Evolutionary conservation across 176 grass and related monocot species (phyloP).

Genomic region (Urochloa ruziziensis): DNA sequence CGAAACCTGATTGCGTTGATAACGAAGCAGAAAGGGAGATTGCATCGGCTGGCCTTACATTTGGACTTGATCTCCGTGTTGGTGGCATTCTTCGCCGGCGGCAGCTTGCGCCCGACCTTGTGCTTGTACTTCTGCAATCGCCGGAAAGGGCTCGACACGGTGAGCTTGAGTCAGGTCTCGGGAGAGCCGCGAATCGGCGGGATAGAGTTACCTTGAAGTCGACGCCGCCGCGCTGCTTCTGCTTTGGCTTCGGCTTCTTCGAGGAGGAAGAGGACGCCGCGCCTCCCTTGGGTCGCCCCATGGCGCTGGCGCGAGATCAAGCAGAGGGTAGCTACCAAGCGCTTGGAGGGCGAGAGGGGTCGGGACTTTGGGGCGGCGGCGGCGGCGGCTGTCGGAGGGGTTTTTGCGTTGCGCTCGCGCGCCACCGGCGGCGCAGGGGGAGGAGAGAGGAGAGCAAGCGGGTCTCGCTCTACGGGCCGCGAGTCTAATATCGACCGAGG

Average conservation of each 20-base stretch:
- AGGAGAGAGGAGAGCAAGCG: neutral
- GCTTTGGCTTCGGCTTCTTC: conserved; percentile 50
- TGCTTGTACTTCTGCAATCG: conserved; percentile 75
- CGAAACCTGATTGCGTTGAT: neutral
- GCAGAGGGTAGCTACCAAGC: neutral
- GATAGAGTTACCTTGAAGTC: conserved; percentile 58
- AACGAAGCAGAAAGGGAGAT: neutral
- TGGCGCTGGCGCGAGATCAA: neutral
- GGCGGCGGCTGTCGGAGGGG: neutral
- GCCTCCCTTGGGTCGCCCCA: conserved; percentile 43
- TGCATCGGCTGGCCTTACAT: conserved; percentile 29
- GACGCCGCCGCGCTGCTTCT: conserved; percentile 58
- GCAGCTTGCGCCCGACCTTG: conserved; percentile 86
- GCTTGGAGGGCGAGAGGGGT: neutral
- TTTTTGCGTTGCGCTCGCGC: neutral
- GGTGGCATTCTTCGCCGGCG: conserved; percentile 87
- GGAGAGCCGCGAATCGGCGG: neutral
- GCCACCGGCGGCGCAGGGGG: neutral
- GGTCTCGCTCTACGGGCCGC: neutral
- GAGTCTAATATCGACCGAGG: neutral
- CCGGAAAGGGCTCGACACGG: neutral
- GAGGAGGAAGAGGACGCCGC: conserved; percentile 20
- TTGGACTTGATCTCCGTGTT: conserved; percentile 83
- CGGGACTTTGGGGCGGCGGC: neutral
- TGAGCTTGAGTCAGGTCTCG: neutral